Percentiles rank a stretch among this genome's conserved stretches.
Evolutionary conservation across 768 basidiomycete genomes (phyloP).

Genomic region (Boletus subparvulus): DNA sequence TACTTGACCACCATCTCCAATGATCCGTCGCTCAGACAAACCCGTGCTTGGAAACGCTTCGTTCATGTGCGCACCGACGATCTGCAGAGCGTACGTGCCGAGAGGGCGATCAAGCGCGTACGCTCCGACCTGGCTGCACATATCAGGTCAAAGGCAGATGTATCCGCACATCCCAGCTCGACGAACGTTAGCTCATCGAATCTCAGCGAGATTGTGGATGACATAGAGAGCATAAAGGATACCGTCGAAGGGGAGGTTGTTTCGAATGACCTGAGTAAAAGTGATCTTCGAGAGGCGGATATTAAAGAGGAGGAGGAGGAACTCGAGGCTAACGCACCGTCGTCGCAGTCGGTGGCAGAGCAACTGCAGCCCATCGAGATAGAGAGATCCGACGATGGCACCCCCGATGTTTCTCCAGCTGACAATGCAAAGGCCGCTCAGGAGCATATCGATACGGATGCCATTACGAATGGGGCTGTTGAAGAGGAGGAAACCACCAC

Average conservation of each 20-base stretch:
- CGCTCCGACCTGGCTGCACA: slow-evolving; percentile 83
- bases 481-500: slow-evolving; percentile 30
- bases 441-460: slow-evolving; percentile 23
- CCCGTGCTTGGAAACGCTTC: slow-evolving; percentile 81
- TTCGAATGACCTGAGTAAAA: slow-evolving; percentile 14
- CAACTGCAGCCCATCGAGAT: slow-evolving; percentile 19
- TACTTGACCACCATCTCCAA: slow-evolving; percentile 82
- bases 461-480: slow-evolving; percentile 18
- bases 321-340: slow-evolving; percentile 1
- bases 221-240: slow-evolving; percentile 31
- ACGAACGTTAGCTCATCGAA: slow-evolving; percentile 29
- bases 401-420: slow-evolving; percentile 12
- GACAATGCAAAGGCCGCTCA: slow-evolving; percentile 6
- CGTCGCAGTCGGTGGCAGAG: slow-evolving; percentile 5
- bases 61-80: slow-evolving; percentile 85
- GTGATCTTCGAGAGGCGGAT: slow-evolving; percentile 20
- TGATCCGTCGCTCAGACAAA: slow-evolving; percentile 56
- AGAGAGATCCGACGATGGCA: slow-evolving; percentile 23
- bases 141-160: slow-evolving; percentile 39
- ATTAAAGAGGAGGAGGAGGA: slow-evolving; percentile 33
- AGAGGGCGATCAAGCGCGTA: slow-evolving; percentile 85
- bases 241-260: slow-evolving; percentile 25
- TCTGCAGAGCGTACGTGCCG: slow-evolving; percentile 80
- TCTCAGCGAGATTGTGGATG: slow-evolving; percentile 34
- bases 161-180: slow-evolving; percentile 23